Conservation (phyloP, 2,329 filamentous ascomycete species). For the Beauveria varroae region DNA sequence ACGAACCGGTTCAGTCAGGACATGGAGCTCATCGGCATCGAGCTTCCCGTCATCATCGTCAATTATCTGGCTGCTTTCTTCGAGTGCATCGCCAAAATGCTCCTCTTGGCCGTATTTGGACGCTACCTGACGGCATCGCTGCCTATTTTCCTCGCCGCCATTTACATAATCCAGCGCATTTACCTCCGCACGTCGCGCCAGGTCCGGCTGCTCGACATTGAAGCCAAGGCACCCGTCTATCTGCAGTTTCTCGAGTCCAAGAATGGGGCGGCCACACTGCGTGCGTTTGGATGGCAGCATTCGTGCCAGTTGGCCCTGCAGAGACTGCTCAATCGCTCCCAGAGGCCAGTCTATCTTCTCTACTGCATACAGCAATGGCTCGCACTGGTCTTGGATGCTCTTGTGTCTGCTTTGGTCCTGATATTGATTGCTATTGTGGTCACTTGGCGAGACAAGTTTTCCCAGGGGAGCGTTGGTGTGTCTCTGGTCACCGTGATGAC, state of each 20-base stretch:
- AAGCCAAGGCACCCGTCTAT: constrained; percentile 24
- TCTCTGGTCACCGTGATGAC: constrained; percentile 22
- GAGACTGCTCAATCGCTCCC: constrained; percentile 26
- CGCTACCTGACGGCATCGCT: constrained; percentile 16
- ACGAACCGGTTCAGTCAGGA: constrained; percentile 34
- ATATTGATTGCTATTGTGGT: constrained; percentile 38
- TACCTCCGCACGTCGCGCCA: constrained; percentile 26
- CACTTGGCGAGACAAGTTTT: constrained; percentile 19
- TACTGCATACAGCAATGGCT: constrained; percentile 43
- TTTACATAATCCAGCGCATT: constrained; percentile 21
- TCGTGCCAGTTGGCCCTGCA: constrained; percentile 15
- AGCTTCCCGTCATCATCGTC: constrained; percentile 23
- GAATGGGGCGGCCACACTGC: constrained; percentile 20
- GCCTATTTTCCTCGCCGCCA: constrained; percentile 32
- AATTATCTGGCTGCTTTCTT: neutral
- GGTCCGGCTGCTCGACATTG: constrained; percentile 22
- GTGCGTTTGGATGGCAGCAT: constrained; percentile 26
- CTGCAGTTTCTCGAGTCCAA: constrained; percentile 21
- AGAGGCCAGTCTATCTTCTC: constrained; percentile 31
- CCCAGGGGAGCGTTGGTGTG: constrained; percentile 21
- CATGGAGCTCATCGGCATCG: constrained; percentile 29
- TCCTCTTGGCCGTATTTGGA: neutral
- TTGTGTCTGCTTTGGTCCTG: constrained; percentile 36
- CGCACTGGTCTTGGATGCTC: constrained; percentile 37
- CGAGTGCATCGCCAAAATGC: neutral